Conservation (phyloP, 164 flowering plant species). For the Berberis thunbergii region DNA sequence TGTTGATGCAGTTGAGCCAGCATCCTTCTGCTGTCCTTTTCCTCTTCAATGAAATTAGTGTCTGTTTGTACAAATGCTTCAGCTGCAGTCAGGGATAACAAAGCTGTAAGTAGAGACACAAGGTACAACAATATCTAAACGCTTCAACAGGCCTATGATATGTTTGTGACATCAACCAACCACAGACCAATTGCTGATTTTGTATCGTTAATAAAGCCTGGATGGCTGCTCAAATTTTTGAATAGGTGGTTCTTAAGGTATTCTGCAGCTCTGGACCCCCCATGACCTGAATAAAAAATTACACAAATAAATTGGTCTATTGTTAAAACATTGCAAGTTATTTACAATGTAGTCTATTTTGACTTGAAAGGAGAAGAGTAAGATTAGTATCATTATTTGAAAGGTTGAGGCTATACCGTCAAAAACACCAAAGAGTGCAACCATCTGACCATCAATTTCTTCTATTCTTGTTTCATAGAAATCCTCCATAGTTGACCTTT, state of each 20-base stretch:
- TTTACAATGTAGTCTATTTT: no score
- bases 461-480: conserved; percentile 60
- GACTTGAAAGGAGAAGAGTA: no score
- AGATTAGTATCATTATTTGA: background rate
- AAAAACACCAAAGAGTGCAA: conserved; percentile 75
- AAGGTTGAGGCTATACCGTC: conserved; percentile 43
- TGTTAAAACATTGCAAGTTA: no score
- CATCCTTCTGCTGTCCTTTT: conserved; percentile 57
- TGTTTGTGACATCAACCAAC: conserved; percentile 7
- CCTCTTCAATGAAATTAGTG: conserved; percentile 53
- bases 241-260: conserved; percentile 71
- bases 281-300: conserved; percentile 53
- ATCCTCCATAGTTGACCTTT: conserved; percentile 78
- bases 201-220: conserved; percentile 57
- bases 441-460: conserved; percentile 75
- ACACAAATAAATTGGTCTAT: background rate
- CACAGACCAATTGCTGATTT: conserved; percentile 68
- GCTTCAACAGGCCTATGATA: background rate
- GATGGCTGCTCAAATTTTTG: conserved; percentile 60
- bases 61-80: conserved; percentile 66
- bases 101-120: background rate
- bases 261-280: conserved; percentile 71
- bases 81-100: conserved; percentile 32
- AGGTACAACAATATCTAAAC: background rate
- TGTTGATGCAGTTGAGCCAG: conserved; percentile 86